These are phyloP conservation scores for Colletotrichum cuscutae DNA, from an alignment of 2,329 filamentous ascomycete genomes.

Conservation along the genomic window DNA sequence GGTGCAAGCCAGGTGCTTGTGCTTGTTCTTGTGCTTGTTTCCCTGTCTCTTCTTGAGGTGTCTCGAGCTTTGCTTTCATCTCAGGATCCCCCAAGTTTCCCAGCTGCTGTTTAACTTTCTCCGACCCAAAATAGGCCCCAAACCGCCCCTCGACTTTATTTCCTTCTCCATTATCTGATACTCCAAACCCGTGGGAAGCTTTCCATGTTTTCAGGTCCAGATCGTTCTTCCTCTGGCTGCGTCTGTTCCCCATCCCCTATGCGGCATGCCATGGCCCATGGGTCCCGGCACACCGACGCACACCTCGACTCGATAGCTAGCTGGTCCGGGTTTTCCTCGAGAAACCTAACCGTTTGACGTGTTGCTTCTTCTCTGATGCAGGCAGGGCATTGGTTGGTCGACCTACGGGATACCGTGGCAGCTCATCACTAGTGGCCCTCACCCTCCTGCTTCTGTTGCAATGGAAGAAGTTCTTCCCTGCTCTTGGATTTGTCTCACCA, in stretches of 20 bases:
- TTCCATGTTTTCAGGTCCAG: background rate
- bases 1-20: background rate
- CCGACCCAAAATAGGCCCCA: constrained; percentile 13
- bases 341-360: background rate
- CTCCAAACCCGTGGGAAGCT: too few species aligned
- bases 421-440: too few species aligned
- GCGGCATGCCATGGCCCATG: background rate
- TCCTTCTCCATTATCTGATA: background rate
- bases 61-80: constrained; percentile 6
- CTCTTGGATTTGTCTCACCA: constrained; percentile 12
- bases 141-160: constrained; percentile 29
- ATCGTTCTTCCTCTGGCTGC: background rate
- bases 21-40: constrained; percentile 1
- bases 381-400: background rate
- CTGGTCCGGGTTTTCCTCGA: background rate
- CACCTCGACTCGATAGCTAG: background rate
- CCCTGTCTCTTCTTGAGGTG: background rate
- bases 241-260: background rate
- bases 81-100: constrained; percentile 17
- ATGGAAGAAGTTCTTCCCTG: constrained; percentile 14
- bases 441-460: background rate
- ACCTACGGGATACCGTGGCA: too few species aligned
- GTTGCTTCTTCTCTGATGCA: background rate
- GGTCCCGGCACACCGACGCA: background rate
- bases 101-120: background rate